These are phyloP conservation scores for Leishmania martiniquensis DNA, from an alignment of 208 protist genomes.

Conservation along the genomic window DNA sequence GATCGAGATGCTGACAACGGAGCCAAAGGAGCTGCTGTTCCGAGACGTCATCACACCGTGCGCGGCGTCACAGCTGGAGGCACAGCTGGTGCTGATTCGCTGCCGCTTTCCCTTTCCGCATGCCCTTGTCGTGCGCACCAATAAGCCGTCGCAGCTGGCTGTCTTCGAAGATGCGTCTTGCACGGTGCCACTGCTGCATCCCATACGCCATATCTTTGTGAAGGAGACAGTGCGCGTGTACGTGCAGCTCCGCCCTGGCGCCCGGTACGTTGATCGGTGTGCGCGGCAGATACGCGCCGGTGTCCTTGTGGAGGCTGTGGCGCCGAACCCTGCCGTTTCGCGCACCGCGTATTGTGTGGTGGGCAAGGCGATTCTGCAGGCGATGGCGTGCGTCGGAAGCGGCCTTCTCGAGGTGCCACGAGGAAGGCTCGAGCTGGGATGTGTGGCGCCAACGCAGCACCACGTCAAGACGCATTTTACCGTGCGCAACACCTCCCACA, in stretches of 20 bases:
- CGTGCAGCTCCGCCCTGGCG: slow-evolving; percentile 63
- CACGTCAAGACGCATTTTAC: slow-evolving; percentile 38
- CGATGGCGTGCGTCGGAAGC: slow-evolving; percentile 56
- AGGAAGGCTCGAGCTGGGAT: slow-evolving; percentile 49
- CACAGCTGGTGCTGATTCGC: slow-evolving; percentile 71
- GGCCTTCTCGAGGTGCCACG: slow-evolving; percentile 49
- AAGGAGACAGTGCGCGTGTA: slow-evolving; percentile 78
- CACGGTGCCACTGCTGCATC: slow-evolving; percentile 59
- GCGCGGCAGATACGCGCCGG: slow-evolving; percentile 60
- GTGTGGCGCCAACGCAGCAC: slow-evolving; percentile 43
- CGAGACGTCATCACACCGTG: slow-evolving; percentile 75
- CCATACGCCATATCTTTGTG: slow-evolving; percentile 55
- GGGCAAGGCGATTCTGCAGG: slow-evolving; percentile 45
- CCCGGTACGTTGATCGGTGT: slow-evolving; percentile 42
- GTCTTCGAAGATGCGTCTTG: slow-evolving; percentile 82
- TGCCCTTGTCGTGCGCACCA: slow-evolving; percentile 75
- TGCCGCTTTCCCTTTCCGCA: slow-evolving; percentile 67
- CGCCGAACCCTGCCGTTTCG: slow-evolving; percentile 34
- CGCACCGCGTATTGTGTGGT: slow-evolving; percentile 49
- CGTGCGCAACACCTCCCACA: slow-evolving; percentile 67
- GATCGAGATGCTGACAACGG: slow-evolving; percentile 63
- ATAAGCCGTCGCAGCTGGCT: slow-evolving; percentile 68
- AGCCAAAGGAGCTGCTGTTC: slow-evolving; percentile 65
- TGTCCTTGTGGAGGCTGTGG: slow-evolving; percentile 76
- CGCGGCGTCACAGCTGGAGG: slow-evolving; percentile 44